Evolutionary conservation across 306 rosid species (phyloP).

Genomic region (Cicer arietinum): DNA sequence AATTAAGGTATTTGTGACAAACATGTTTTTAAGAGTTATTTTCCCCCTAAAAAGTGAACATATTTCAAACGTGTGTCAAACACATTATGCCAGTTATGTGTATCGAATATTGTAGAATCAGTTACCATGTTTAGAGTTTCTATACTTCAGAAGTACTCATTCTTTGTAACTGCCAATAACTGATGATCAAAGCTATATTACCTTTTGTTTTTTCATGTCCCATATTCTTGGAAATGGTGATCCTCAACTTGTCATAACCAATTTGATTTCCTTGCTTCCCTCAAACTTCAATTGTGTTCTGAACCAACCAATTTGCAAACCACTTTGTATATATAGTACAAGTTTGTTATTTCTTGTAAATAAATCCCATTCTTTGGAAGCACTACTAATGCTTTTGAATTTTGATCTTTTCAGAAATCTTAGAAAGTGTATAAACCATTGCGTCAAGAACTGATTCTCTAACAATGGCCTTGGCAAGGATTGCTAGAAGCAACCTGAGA

Average conservation of each 20-base stretch:
- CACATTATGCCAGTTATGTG: slow-evolving; percentile 6
- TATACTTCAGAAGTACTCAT: slow-evolving; percentile 13
- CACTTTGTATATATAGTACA: slow-evolving; percentile 16
- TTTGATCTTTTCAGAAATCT: slow-evolving; percentile 37
- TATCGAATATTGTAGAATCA: slow-evolving; percentile 26
- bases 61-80: slow-evolving; percentile 22
- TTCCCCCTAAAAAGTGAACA: not conserved
- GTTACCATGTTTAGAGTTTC: slow-evolving; percentile 35
- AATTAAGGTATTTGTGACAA: not conserved
- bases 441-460: slow-evolving; percentile 37
- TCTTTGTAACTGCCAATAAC: slow-evolving; percentile 55
- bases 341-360: slow-evolving; percentile 8
- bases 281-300: slow-evolving; percentile 29
- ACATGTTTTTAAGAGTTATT: not conserved
- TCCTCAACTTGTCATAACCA: slow-evolving; percentile 24
- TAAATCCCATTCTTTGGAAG: slow-evolving; percentile 39
- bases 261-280: slow-evolving; percentile 35
- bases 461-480: slow-evolving; percentile 77
- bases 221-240: slow-evolving; percentile 51
- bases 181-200: slow-evolving; percentile 49
- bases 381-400: slow-evolving; percentile 34
- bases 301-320: slow-evolving; percentile 3
- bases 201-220: slow-evolving; percentile 57
- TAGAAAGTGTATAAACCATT: slow-evolving; percentile 25
- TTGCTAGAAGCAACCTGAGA: slow-evolving; percentile 65